phyloP scores from a whole-genome alignment of 495 filamentous ascomycete species.

The Massariosphaeria phaeospora region DNA sequence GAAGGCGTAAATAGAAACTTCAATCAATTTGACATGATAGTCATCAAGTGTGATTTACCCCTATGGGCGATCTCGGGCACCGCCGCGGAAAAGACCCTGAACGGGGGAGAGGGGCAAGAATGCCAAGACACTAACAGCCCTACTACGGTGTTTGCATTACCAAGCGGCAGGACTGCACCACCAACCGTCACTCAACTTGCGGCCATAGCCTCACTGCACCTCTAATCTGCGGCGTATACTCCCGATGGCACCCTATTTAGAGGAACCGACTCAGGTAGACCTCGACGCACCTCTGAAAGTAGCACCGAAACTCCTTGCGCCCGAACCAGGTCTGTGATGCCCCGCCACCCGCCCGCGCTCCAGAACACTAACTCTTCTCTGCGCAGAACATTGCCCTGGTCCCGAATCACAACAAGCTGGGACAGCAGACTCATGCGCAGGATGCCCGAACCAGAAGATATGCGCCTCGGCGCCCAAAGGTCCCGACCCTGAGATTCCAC shows the following conservation, averaged over 20 bases:
- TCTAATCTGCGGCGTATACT: neutral
- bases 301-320: slow-evolving; percentile 78
- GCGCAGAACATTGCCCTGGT: slow-evolving; percentile 82
- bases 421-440: slow-evolving; percentile 79
- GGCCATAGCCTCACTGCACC: neutral
- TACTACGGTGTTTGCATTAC: slow-evolving; percentile 13
- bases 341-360: neutral
- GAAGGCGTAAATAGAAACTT: neutral
- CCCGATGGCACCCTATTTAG: slow-evolving; percentile 64
- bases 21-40: neutral
- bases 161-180: slow-evolving; percentile 7
- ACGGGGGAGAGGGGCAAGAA: slow-evolving; percentile 9
- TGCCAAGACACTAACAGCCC: slow-evolving; percentile 9
- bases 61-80: no score
- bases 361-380: slow-evolving; percentile 8
- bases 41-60: neutral
- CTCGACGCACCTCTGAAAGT: slow-evolving; percentile 64
- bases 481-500: slow-evolving; percentile 86
- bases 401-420: slow-evolving; percentile 85
- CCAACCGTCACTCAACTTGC: neutral
- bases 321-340: slow-evolving; percentile 64
- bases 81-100: slow-evolving; percentile 5
- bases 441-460: slow-evolving; percentile 92
- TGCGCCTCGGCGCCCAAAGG: slow-evolving; percentile 93
- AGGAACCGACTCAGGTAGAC: slow-evolving; percentile 61